These are phyloP conservation scores for Fusarium setosum DNA, from an alignment of 2,329 filamentous ascomycete species.

Conservation along the genomic window DNA sequence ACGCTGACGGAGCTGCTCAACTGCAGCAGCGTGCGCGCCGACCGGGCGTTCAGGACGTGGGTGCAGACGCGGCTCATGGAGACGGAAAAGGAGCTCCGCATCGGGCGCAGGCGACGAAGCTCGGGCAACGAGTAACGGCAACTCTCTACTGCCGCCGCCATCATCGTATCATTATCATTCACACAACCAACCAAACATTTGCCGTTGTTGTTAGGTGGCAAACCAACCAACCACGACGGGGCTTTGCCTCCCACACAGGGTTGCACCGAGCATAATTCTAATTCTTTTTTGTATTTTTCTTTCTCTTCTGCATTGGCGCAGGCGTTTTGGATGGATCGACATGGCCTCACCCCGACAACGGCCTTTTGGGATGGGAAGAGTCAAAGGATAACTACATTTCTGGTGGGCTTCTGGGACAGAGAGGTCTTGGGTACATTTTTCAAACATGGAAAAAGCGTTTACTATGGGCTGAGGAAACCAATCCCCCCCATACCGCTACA, in stretches of 20 bases:
- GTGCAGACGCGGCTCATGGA: constrained; percentile 70
- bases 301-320: constrained; percentile 33
- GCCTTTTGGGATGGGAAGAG: neutral
- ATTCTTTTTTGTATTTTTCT: constrained; percentile 19
- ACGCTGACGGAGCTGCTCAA: constrained; percentile 71
- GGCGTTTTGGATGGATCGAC: constrained; percentile 23
- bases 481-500: constrained; percentile 23
- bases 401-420: no score
- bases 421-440: no score
- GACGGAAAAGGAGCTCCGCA: constrained; percentile 68
- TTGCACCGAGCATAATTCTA: constrained; percentile 8
- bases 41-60: constrained; percentile 66
- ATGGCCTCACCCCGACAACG: constrained; percentile 13
- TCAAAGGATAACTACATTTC: constrained; percentile 9
- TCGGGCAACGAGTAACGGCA: constrained; percentile 43
- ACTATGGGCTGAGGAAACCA: neutral
- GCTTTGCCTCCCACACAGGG: constrained; percentile 3
- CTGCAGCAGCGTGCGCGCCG: constrained; percentile 64
- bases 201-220: constrained; percentile 24
- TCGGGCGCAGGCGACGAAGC: constrained; percentile 62
- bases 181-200: neutral
- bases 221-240: constrained; percentile 8
- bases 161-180: constrained; percentile 12
- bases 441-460: constrained; percentile 14
- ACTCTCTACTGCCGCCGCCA: neutral